Evolutionary conservation across 2,329 filamentous ascomycete species (phyloP).

Genomic region (Diaporthe sp.): DNA sequence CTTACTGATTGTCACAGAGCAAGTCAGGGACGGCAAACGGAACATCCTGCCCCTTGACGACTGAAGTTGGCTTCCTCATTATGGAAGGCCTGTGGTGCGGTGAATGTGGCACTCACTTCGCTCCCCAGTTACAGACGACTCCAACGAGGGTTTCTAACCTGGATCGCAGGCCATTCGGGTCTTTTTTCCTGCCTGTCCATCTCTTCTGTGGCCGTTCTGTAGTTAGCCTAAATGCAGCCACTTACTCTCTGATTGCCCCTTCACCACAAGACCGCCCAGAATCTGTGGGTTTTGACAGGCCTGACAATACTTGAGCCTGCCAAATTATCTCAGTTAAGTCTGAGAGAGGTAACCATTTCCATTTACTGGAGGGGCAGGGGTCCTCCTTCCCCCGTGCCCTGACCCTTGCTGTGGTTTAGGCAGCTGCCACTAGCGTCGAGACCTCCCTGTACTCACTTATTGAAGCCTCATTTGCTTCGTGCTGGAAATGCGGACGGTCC

Average conservation of each 20-base stretch:
- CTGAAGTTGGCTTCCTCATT: not conserved
- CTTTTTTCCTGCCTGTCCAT: not conserved
- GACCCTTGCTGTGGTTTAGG: not conserved
- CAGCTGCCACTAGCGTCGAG: constrained; percentile 5
- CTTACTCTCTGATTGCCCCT: not conserved
- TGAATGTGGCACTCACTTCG: too few relatives aligned
- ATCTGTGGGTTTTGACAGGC: not conserved
- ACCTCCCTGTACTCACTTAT: not conserved
- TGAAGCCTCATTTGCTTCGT: not conserved
- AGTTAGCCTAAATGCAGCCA: not conserved
- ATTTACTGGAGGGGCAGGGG: too few relatives aligned
- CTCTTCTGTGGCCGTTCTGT: not conserved
- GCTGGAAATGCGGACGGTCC: not conserved
- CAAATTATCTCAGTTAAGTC: not conserved
- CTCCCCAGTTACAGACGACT: too few relatives aligned
- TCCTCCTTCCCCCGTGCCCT: too few relatives aligned
- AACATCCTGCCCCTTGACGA: constrained; percentile 37
- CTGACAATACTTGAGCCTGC: not conserved
- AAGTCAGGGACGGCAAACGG: constrained; percentile 32
- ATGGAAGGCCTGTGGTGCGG: not conserved
- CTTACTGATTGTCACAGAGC: constrained; percentile 18
- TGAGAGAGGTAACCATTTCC: not conserved
- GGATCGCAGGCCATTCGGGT: not conserved
- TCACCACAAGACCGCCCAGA: not conserved
- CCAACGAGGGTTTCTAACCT: not conserved